These are phyloP conservation scores for Ogataea trehaloabstinens DNA, from an alignment of 805 yeast species.

Conservation along the genomic window DNA sequence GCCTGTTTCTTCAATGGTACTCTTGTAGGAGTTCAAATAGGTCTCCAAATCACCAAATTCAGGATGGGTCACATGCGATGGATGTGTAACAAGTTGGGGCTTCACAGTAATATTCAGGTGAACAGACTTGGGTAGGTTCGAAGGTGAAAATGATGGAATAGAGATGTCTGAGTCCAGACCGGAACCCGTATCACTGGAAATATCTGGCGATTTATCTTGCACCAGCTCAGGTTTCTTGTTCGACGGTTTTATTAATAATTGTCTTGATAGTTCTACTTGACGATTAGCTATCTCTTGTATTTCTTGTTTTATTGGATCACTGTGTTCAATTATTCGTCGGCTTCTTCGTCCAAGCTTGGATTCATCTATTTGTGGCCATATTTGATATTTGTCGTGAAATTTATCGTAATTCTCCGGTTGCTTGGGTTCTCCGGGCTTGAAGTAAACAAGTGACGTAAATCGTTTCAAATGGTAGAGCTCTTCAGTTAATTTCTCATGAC, in stretches of 20 bases:
- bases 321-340: constrained; percentile 21
- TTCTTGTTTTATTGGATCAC: constrained; percentile 24
- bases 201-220: constrained; percentile 3
- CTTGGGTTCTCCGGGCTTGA: constrained; percentile 50
- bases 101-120: constrained; percentile 38
- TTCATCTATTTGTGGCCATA: constrained; percentile 37
- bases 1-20: constrained; percentile 50
- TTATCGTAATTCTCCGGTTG: constrained; percentile 34
- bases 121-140: constrained; percentile 26
- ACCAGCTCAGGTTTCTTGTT: neutral
- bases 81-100: constrained; percentile 55
- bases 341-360: constrained; percentile 25
- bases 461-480: constrained; percentile 65
- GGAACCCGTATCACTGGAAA: constrained; percentile 3
- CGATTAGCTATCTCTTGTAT: constrained; percentile 15
- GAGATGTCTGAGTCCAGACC: constrained; percentile 18
- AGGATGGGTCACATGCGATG: constrained; percentile 52
- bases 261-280: neutral
- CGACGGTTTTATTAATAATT: neutral
- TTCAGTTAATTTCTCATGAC: constrained; percentile 49
- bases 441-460: constrained; percentile 58
- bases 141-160: constrained; percentile 12
- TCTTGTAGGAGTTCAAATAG: constrained; percentile 53
- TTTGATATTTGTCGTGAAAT: constrained; percentile 33
- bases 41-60: constrained; percentile 39